Base-by-base conservation (phyloP, 495 filamentous ascomycete species). In the Astrothelium subdiscretum region DNA sequence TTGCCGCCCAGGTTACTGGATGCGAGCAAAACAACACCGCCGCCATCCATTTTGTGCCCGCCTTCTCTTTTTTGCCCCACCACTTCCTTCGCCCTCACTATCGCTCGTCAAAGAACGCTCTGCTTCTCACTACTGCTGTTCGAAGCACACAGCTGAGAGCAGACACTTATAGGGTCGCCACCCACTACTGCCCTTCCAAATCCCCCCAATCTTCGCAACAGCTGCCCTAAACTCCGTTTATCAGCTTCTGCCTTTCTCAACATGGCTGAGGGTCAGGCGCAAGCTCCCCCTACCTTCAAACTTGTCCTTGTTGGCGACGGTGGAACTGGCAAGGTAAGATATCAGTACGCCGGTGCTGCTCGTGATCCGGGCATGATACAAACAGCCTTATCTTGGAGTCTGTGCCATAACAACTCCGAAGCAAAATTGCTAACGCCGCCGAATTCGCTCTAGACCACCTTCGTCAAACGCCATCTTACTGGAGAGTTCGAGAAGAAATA, bases 401-500 rank as follows among this genome's bases (percentile, higher is more conserved):
- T 48, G 43, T 18, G 43, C 43, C 11, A 5, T 22, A 48, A 12
- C 43, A 20, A 15, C 20, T 5, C 5, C 43, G n/a, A 5, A 48
- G 20, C 5, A 20, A 48, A 22, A 48, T 57, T 31, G 64, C 64
- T 65, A 65, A 68, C 54, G 22, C 3, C 11, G 11, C 11, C 24
- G 6, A 54, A 26, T 29, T 26, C 20, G 18, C 22, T 31, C 27
- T 60, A 99, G 95, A 99, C 95, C 74, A 99, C 95, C 74, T 99
- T 99, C 83, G 95, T 99, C 81, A 99, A 97, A 86, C 95, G 95
- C 71, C 95, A 99, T 77, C 80, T 97, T 82, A 97, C 95, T 74
- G 95, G 95, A 67, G 95, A 99, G 75, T 99, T 99, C 74, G 95
- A 99, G 84, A 99, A 99, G 87, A 99, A 97, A 81, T 99, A 99